A percentile compares a stretch with the other conserved stretches of the same genome.
Evolutionary conservation across 75 land plant genomes (phyloP).

Genomic region (Cunninghamia lanceolata): DNA sequence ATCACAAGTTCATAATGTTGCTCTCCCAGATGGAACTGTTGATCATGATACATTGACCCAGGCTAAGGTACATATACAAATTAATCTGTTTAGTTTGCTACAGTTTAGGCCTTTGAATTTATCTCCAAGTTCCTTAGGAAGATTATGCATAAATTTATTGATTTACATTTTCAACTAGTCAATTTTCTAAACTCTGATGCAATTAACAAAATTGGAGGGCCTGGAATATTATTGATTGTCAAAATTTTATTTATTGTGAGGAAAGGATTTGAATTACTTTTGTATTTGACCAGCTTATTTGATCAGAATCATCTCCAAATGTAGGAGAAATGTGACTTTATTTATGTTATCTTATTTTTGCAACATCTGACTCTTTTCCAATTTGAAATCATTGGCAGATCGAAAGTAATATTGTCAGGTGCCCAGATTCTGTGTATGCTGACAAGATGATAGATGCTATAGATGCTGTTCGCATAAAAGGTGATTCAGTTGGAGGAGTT

Average conservation of each 20-base stretch:
- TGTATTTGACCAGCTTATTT: neutral
- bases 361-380: neutral
- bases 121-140: neutral
- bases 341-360: neutral
- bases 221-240: neutral
- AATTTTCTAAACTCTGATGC: neutral
- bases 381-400: conserved; percentile 43
- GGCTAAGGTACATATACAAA: conserved; percentile 58
- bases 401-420: conserved; percentile 92
- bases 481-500: conserved; percentile 98
- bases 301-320: neutral
- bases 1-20: conserved; percentile 92
- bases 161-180: neutral
- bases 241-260: neutral
- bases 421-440: conserved; percentile 87
- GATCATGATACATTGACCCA: conserved; percentile 76
- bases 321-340: neutral
- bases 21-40: conserved; percentile 76
- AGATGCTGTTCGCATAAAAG: conserved; percentile 81
- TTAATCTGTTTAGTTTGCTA: neutral
- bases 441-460: conserved; percentile 98
- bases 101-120: neutral
- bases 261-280: neutral
- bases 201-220: neutral
- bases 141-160: neutral